These are phyloP conservation scores for Saitozyma podzolica DNA, from an alignment of 768 basidiomycete species.

Conservation along the genomic window DNA sequence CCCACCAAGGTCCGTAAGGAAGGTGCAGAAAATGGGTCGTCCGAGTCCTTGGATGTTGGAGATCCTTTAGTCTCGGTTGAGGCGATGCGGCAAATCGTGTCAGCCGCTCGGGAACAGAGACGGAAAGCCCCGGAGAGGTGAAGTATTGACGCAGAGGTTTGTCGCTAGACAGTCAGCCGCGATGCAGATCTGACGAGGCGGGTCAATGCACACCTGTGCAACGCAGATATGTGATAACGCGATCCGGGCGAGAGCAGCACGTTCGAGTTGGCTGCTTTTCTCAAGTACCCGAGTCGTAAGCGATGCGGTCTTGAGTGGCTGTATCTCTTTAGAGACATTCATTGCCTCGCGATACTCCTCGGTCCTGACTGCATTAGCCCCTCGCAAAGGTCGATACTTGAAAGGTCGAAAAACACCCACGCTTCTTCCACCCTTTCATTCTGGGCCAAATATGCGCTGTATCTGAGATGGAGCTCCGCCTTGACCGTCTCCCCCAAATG, in stretches of 20 bases:
- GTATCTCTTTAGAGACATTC: conserved; percentile 54
- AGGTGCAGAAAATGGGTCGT: conserved; percentile 55
- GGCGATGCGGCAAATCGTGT: conserved; percentile 63
- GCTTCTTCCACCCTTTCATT: conserved; percentile 24
- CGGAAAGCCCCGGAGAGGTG: conserved; percentile 55
- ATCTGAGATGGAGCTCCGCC: conserved; percentile 63
- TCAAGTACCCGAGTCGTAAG: too few species aligned
- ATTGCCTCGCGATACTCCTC: conserved; percentile 41
- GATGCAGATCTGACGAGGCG: too few species aligned
- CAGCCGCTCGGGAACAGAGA: conserved; percentile 76
- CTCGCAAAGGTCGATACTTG: not conserved
- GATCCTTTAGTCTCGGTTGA: too few species aligned
- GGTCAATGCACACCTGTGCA: conserved; percentile 59
- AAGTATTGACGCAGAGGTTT: too few species aligned
- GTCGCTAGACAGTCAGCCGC: too few species aligned
- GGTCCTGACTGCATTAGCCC: conserved; percentile 26
- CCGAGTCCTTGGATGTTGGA: conserved; percentile 12
- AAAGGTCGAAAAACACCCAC: conserved; percentile 58
- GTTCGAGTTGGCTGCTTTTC: conserved; percentile 57
- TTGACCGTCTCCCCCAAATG: conserved; percentile 45
- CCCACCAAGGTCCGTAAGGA: conserved; percentile 13
- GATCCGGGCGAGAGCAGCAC: conserved; percentile 70
- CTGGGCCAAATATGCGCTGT: conserved; percentile 17
- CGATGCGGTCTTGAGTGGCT: too few species aligned
- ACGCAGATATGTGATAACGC: conserved; percentile 70